A percentile compares a stretch with the other conserved stretches of the same genome.
phyloP scores from a whole-genome alignment of 805 yeast genomes.

The Yarrowia deformans region DNA sequence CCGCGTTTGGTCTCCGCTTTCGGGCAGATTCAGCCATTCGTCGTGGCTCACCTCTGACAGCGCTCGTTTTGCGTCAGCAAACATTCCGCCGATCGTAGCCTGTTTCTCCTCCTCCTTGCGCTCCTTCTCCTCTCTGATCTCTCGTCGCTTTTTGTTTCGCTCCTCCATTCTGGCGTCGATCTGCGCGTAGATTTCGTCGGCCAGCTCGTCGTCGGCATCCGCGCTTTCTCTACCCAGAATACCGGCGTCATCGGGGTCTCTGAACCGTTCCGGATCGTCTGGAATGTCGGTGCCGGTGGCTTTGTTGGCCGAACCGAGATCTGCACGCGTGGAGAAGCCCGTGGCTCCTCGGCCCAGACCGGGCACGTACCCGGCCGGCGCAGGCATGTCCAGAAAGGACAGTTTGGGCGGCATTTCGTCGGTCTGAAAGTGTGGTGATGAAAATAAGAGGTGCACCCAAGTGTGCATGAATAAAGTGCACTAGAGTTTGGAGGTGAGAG shows the following conservation, averaged over 20 bases:
- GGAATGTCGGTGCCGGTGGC: constrained; percentile 52
- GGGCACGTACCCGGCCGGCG: constrained; percentile 90
- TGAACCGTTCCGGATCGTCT: constrained; percentile 43
- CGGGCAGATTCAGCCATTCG: constrained; percentile 86
- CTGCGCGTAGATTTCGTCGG: constrained; percentile 69
- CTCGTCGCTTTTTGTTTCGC: constrained; percentile 46
- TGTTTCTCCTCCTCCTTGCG: constrained; percentile 45
- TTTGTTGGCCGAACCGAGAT: constrained; percentile 60
- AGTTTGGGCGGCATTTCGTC: constrained; percentile 26
- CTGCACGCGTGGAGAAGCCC: constrained; percentile 89
- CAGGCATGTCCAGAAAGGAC: constrained; percentile 76
- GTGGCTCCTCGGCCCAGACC: constrained; percentile 96
- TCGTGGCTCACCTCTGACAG: constrained; percentile 65
- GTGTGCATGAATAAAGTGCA: constrained; percentile 2
- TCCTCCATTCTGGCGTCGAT: constrained; percentile 64
- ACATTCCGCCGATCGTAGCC: constrained; percentile 58
- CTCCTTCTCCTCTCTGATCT: constrained; percentile 46
- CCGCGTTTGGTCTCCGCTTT: constrained; percentile 85
- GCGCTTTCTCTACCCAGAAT: constrained; percentile 45
- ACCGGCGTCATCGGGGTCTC: constrained; percentile 51
- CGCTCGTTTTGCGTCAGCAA: constrained; percentile 71
- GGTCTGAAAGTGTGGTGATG: constrained; percentile 1
- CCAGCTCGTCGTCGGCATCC: constrained; percentile 75
- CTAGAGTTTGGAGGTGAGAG: background rate
- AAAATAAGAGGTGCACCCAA: background rate